These are phyloP conservation scores for Pyricularia pennisetigena DNA, from an alignment of 2,329 filamentous ascomycete species.

Conservation along the genomic window DNA sequence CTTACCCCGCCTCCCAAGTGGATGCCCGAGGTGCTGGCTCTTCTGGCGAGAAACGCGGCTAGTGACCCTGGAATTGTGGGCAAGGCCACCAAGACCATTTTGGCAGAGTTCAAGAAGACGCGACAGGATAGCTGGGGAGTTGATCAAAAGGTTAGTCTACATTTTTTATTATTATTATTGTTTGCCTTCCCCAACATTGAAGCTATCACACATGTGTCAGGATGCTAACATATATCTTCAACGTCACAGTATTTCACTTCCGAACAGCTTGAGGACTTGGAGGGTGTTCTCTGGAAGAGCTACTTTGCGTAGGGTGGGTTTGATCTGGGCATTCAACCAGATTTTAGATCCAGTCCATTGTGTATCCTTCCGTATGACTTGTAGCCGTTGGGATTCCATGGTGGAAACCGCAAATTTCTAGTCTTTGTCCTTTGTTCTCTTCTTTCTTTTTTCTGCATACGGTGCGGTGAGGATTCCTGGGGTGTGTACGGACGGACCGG, in stretches of 20 bases:
- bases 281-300: conserved; percentile 98
- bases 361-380: not conserved
- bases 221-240: conserved; percentile 16
- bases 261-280: conserved; percentile 89
- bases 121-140: conserved; percentile 97
- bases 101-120: conserved; percentile 99
- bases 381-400: not conserved
- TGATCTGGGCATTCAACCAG: not conserved
- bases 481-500: not conserved
- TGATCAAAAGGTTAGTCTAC: conserved; percentile 79
- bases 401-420: not conserved
- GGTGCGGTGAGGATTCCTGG: not conserved
- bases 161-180: too few species aligned
- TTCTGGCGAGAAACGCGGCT: conserved; percentile 74
- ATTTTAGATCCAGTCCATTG: not conserved
- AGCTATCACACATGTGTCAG: not conserved
- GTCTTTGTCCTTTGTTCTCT: not conserved
- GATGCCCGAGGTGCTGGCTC: conserved; percentile 88
- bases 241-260: conserved; percentile 64
- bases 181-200: not conserved
- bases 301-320: conserved; percentile 67
- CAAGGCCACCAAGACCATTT: conserved; percentile 86
- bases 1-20: conserved; percentile 82
- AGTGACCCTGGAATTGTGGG: conserved; percentile 87
- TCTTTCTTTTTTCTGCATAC: not conserved